These are phyloP conservation scores for Cocos nucifera DNA, from an alignment of 176 grass and related monocot species.

Conservation along the genomic window DNA sequence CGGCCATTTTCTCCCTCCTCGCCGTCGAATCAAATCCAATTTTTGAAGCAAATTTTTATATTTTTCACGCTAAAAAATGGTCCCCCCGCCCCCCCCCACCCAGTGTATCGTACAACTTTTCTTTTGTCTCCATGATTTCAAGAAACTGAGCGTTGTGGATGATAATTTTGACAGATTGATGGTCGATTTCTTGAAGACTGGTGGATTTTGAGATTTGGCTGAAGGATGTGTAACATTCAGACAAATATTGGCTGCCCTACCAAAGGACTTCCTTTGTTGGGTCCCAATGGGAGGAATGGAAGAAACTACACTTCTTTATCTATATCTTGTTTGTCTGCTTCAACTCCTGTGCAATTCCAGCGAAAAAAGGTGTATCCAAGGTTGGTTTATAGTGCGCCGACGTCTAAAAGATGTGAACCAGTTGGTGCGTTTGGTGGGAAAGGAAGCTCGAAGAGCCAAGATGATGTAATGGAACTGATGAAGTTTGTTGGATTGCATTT, in stretches of 20 bases:
- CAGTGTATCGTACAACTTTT: too few species aligned
- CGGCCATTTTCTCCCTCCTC: too few species aligned
- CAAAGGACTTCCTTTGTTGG: neutral
- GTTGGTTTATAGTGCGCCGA: neutral
- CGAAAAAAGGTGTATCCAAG: neutral
- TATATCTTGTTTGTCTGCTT: neutral
- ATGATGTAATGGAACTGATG: neutral
- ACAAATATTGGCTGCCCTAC: neutral
- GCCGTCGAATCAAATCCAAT: too few species aligned
- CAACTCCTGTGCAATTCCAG: neutral
- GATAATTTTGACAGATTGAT: too few species aligned
- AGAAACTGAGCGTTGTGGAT: too few species aligned
- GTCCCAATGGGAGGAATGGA: neutral
- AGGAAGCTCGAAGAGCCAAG: neutral
- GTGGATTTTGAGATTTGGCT: neutral
- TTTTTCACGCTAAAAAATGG: too few species aligned
- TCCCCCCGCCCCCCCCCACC: too few species aligned
- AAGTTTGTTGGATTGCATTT: too few species aligned
- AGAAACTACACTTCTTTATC: neutral
- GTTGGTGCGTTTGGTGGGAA: conserved; percentile 4
- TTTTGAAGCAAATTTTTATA: too few species aligned
- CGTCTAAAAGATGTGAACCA: neutral
- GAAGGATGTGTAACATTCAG: conserved; percentile 3
- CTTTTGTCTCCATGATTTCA: too few species aligned
- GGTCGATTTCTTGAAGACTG: too few species aligned